phyloP scores from a whole-genome alignment of 1,284 basidiomycete species.

The Microbotryomycetes sp. region DNA sequence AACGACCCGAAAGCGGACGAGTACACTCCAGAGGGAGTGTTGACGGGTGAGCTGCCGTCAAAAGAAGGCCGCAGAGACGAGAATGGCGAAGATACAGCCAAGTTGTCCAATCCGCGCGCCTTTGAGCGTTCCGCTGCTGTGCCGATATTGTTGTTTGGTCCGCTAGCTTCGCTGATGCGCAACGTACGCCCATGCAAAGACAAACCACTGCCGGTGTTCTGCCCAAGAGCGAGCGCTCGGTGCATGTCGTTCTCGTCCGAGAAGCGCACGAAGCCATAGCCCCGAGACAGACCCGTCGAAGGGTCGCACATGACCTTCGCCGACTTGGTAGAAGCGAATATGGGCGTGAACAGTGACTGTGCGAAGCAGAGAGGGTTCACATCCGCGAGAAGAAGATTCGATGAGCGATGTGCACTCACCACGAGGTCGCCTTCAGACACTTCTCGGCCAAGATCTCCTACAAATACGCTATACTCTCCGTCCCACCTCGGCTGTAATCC shows the following conservation, averaged over 20 bases:
- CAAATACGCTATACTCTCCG: slow-evolving; percentile 78
- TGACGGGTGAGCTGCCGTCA: not conserved
- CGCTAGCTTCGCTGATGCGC: slow-evolving; percentile 57
- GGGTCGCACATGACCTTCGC: slow-evolving; percentile 86
- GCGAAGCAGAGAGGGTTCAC: too few relatives aligned
- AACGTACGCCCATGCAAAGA: slow-evolving; percentile 36
- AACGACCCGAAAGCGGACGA: not conserved
- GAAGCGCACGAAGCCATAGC: slow-evolving; percentile 84
- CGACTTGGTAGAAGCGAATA: slow-evolving; percentile 80
- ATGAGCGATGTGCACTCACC: slow-evolving; percentile 13
- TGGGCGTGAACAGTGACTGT: slow-evolving; percentile 55
- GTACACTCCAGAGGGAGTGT: not conserved
- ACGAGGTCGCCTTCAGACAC: slow-evolving; percentile 83
- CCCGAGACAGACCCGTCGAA: slow-evolving; percentile 74
- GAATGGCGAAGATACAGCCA: not conserved
- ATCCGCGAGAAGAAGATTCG: not conserved
- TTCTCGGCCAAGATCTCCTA: slow-evolving; percentile 80
- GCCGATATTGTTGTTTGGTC: slow-evolving; percentile 20
- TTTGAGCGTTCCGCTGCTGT: not conserved
- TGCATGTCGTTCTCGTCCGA: slow-evolving; percentile 78
- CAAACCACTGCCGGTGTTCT: slow-evolving; percentile 32
- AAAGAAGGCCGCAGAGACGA: not conserved
- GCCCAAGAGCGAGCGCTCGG: slow-evolving; percentile 58
- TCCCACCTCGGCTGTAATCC: slow-evolving; percentile 44
- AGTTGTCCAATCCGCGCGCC: not conserved